A percentile compares a stretch with the other conserved stretches of the same genome.
Evolutionary conservation across 2,329 filamentous ascomycete genomes (phyloP).

Genomic region (Phialophora verrucosa): DNA sequence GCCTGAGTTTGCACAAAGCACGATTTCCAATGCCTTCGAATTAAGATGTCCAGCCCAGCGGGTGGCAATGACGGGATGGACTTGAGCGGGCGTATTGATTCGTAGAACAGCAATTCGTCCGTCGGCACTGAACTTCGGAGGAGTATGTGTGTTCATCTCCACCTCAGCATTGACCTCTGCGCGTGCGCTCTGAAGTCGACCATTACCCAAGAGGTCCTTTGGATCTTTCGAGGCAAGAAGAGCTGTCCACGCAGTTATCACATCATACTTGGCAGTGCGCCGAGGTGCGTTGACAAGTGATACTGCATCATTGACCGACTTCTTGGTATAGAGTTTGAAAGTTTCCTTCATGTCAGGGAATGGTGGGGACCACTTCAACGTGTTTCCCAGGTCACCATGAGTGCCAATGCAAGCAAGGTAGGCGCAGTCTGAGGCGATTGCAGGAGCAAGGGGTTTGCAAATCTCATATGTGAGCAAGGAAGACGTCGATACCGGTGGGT

Average conservation of each 20-base stretch:
- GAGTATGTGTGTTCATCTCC: slow-evolving; percentile 64
- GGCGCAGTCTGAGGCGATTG: slow-evolving; percentile 57
- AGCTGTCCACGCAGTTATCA: slow-evolving; percentile 65
- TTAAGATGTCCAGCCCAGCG: slow-evolving; percentile 68
- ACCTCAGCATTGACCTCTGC: slow-evolving; percentile 67
- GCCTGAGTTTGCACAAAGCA: slow-evolving; percentile 71
- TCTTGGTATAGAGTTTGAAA: slow-evolving; percentile 67
- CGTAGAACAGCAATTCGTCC: slow-evolving; percentile 67
- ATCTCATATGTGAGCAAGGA: slow-evolving; percentile 69
- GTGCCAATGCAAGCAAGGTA: slow-evolving; percentile 71
- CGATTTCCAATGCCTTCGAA: slow-evolving; percentile 64
- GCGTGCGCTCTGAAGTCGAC: slow-evolving; percentile 59
- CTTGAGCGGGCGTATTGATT: slow-evolving; percentile 65
- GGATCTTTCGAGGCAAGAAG: slow-evolving; percentile 60
- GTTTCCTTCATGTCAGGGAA: slow-evolving; percentile 69
- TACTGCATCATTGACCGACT: slow-evolving; percentile 66
- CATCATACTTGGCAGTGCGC: slow-evolving; percentile 65
- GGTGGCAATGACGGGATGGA: slow-evolving; percentile 71
- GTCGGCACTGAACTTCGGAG: slow-evolving; percentile 68
- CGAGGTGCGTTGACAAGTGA: slow-evolving; percentile 69
- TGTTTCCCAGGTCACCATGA: slow-evolving; percentile 69
- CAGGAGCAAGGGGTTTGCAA: slow-evolving; percentile 62
- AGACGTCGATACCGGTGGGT: slow-evolving; percentile 69
- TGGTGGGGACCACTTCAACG: slow-evolving; percentile 68
- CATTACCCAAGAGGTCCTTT: slow-evolving; percentile 57